Evolutionary conservation across 306 rosid species (phyloP).

Genomic region (Medicago lupulina): DNA sequence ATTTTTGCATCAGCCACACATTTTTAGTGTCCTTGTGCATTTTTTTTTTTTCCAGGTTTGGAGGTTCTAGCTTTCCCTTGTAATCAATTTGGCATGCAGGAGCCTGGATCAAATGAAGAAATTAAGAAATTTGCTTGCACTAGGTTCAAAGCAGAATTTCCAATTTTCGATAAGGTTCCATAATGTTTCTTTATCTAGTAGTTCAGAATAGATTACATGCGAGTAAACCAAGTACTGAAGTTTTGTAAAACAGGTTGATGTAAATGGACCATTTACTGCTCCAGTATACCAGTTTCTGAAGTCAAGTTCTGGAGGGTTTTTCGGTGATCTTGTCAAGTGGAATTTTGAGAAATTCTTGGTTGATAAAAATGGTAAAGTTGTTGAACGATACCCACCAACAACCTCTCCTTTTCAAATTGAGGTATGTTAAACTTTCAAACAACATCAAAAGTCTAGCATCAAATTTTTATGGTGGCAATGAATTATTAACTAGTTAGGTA

Average conservation of each 20-base stretch:
- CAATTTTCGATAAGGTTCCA: conserved; percentile 91
- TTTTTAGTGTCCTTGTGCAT: conserved; percentile 19
- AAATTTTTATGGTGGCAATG: not conserved
- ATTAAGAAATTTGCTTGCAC: conserved; percentile 98
- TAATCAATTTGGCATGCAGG: conserved; percentile 98
- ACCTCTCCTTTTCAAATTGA: conserved; percentile 97
- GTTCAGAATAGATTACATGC: conserved; percentile 24
- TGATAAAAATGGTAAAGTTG: conserved; percentile 93
- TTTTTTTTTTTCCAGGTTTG: conserved; percentile 64
- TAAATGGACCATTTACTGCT: conserved; percentile 92
- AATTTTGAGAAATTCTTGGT: conserved; percentile 97
- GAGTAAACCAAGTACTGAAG: conserved; percentile 32
- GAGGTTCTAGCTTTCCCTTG: conserved; percentile 97
- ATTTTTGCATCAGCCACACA: conserved; percentile 33
- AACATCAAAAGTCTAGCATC: not conserved
- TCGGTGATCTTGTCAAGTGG: conserved; percentile 92
- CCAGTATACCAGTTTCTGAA: conserved; percentile 94
- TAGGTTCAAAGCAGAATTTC: conserved; percentile 91
- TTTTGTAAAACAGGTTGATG: conserved; percentile 80
- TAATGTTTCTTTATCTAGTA: conserved; percentile 29
- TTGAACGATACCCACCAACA: conserved; percentile 91
- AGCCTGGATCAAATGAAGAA: conserved; percentile 91
- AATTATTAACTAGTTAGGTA: conserved; percentile 8
- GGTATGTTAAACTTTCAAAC: conserved; percentile 52
- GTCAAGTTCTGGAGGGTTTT: conserved; percentile 86